These are phyloP conservation scores for Strobilomyces confusus DNA, from an alignment of 768 basidiomycete species.

Conservation along the genomic window DNA sequence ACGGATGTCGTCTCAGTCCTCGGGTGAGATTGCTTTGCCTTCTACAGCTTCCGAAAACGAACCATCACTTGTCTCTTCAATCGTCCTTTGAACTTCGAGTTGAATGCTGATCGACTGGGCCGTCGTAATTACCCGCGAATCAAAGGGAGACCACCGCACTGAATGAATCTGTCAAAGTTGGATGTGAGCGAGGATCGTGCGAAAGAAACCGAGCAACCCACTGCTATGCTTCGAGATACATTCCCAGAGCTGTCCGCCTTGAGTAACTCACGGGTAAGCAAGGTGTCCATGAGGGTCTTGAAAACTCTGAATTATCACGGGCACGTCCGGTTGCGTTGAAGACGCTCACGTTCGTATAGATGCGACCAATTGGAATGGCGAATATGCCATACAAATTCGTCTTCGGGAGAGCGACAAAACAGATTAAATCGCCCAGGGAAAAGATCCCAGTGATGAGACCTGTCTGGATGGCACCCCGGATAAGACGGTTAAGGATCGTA, in stretches of 20 bases:
- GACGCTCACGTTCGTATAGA: conserved; percentile 43
- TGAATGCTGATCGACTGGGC: not conserved
- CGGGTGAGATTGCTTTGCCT: too few species aligned
- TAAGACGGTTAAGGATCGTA: conserved; percentile 28
- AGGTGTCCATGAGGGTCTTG: conserved; percentile 3
- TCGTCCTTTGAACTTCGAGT: too few species aligned
- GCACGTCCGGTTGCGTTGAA: not conserved
- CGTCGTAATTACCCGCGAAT: not conserved
- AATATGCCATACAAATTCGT: conserved; percentile 38
- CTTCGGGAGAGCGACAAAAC: conserved; percentile 27
- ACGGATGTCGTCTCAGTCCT: too few species aligned
- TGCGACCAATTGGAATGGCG: conserved; percentile 38
- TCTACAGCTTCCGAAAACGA: too few species aligned
- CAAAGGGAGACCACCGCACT: not conserved
- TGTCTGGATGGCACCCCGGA: conserved; percentile 8
- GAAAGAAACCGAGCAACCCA: not conserved
- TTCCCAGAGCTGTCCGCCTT: not conserved
- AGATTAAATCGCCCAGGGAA: not conserved
- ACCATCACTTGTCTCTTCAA: too few species aligned
- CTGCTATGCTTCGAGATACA: not conserved
- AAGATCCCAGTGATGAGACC: conserved; percentile 2
- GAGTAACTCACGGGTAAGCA: conserved; percentile 7
- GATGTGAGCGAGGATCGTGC: not conserved
- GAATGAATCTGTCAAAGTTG: not conserved
- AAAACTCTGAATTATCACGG: not conserved